Evolutionary conservation across 768 basidiomycete genomes (phyloP).

Genomic region (Naganishia antarctica): DNA sequence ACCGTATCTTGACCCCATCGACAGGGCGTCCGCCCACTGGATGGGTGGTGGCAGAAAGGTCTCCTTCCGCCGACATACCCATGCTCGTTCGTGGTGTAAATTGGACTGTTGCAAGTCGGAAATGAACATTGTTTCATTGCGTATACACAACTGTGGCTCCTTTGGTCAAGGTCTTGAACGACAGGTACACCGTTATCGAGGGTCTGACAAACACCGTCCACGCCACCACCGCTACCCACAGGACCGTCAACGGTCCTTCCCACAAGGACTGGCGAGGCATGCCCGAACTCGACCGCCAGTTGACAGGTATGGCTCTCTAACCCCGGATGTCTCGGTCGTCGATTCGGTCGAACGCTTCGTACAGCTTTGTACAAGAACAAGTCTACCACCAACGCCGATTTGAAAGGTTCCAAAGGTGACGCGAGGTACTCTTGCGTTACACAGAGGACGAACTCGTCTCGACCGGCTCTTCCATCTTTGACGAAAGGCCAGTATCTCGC

Average conservation of each 20-base stretch:
- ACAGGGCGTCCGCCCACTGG: constrained; percentile 87
- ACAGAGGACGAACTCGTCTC: constrained; percentile 91
- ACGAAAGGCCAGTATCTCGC: constrained; percentile 83
- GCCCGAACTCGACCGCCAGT: constrained; percentile 89
- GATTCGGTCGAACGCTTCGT: constrained; percentile 90
- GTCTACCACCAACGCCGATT: constrained; percentile 66
- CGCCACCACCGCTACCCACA: constrained; percentile 81
- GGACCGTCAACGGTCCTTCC: constrained; percentile 68
- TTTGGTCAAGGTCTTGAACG: constrained; percentile 94
- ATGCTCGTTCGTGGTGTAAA: constrained; percentile 65
- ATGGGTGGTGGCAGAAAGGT: constrained; percentile 99
- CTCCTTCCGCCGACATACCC: constrained; percentile 61
- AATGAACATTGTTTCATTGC: constrained; percentile 87
- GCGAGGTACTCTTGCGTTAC: constrained; percentile 58
- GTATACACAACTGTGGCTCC: constrained; percentile 99
- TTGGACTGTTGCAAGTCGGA: constrained; percentile 83
- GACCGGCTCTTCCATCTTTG: constrained; percentile 92
- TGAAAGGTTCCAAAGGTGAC: constrained; percentile 67
- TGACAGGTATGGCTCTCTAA: constrained; percentile 96
- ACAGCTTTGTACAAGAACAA: constrained; percentile 90
- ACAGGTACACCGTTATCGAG: constrained; percentile 93
- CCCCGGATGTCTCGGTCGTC: constrained; percentile 92
- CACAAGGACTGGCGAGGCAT: constrained; percentile 62
- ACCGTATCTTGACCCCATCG: constrained; percentile 94
- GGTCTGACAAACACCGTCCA: constrained; percentile 99